phyloP scores from a whole-genome alignment of 768 basidiomycete species.

The Suillus sp. region DNA sequence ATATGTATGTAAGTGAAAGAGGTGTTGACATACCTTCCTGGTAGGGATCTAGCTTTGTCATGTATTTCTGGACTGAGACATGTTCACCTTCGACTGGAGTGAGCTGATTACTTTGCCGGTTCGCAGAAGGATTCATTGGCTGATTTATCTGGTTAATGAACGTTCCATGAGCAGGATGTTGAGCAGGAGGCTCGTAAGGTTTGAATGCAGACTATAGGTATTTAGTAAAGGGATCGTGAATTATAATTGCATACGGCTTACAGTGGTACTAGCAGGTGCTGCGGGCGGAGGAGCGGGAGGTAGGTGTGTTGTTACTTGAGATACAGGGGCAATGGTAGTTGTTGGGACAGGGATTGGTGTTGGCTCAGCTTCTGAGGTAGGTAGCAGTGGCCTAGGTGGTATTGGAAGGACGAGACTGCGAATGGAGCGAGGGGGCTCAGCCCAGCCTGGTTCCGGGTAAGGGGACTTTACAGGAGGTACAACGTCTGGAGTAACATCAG shows the following conservation, averaged over 20 bases:
- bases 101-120: neutral
- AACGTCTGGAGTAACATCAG: conserved; percentile 10
- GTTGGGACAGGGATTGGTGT: neutral
- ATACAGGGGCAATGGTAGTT: neutral
- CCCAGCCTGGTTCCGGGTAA: conserved; percentile 31
- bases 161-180: conserved; percentile 22
- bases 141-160: conserved; percentile 10
- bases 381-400: conserved; percentile 12
- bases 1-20: neutral
- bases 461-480: conserved; percentile 30
- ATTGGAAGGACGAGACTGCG: conserved; percentile 25
- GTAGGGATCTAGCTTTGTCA: conserved; percentile 34
- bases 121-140: neutral
- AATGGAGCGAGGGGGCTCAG: conserved; percentile 21
- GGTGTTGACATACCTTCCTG: conserved; percentile 23
- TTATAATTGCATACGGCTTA: neutral
- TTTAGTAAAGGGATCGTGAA: neutral
- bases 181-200: conserved; percentile 29
- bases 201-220: conserved; percentile 24
- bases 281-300: neutral
- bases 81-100: neutral
- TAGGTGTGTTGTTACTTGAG: neutral
- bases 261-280: neutral
- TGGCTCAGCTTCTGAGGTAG: neutral
- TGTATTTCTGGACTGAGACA: conserved; percentile 15